Evolutionary conservation across 1,139 yeast species (phyloP), one percentile per base, ranked within the genome.

Genomic region (Yamadazyma membranifaciens): DNA sequence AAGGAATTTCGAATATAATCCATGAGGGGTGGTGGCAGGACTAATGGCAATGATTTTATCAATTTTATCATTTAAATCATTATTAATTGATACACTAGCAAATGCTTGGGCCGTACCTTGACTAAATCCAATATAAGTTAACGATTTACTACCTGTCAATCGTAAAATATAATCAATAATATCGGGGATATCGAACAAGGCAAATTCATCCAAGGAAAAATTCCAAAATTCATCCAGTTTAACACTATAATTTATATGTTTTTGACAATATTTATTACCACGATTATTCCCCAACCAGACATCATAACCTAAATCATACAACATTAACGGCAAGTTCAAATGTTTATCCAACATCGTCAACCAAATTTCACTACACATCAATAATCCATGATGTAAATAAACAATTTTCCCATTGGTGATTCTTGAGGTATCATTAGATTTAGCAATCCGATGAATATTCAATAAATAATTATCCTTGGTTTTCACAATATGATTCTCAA

Each of bases 21-120:
- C 94, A 38, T 81, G 86, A 0, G 98, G 98, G 0, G 97, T 87
- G 65, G 95, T 86, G 1, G 98, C 98, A 0, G 98, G 98, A 0
- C 96, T 87, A 32, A 87, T 75, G 4, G 94, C 95, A 40, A 91
- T 77, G 45, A 91, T 78, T 48, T 79, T 75, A 26, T 80, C 80
- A 39, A 91, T 78, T 55, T 86, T 84, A 9, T 68, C 57, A 59
- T 87, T 87, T 48, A 91, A 69, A 15, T 74, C 74, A 6, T 87
- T 77, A 56, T 84, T 80, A n/a, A 86, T 68, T 0, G 92, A 78
- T 22, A 86, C 67, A 33, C 89, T 73, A 1, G 96, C 95, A 62
- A 89, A 84, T 31, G 88, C 87, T 60, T 89, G 96, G 1, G 96
- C 95, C 1, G 94, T 83, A 6, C 97, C 97, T 60, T 89, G 97